Evolutionary conservation across 106 monocot genomes (phyloP), one percentile per base, ranked within the genome.

Genomic region (Phalaenopsis equestris): DNA sequence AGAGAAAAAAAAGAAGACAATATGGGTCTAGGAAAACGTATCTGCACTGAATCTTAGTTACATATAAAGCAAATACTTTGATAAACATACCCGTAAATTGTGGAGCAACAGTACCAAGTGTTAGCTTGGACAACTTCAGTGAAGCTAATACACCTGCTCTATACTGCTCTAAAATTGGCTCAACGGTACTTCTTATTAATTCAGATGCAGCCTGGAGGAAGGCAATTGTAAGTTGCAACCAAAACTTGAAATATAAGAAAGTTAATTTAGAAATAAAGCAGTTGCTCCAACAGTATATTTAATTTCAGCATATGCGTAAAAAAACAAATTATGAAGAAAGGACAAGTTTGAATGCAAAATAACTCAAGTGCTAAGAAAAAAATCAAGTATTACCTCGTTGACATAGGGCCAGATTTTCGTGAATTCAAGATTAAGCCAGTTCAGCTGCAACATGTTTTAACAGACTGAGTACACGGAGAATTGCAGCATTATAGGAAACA

Each of bases 331-430:
- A 52, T 52, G 52, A 14, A 49, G 1, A 3, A 70, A 12, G 70
- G 11, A 39, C 39, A 3, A 61, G 36, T 67, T 73, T 80, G 30
- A 48, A 72, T 38, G 79, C 36, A 80, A 3, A 74, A 39, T 39
- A 39, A 70, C 70, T 39, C 43, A 49, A 73, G 6, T 58, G 42
- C 36, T 10, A 77, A 77, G 19, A 76, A 18, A 41, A 41, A 37
- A 45, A 77, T 76, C 16, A 81, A 41, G 77, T 9, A 30, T 37
- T 72, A 98, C 97, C 94, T 94, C 83, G 85, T 98, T 81, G 55
- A 98, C 89, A 87, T 84, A 98, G 84, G 97, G 97, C 97, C 97
- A 98, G n/a, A 98, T 90, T 85, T 98, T 92, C 57, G 78, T 90
- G 46, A 98, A 79, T 21, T 94, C 76, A 73, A 45, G 79, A 82